These are phyloP conservation scores for Pyrus communis DNA, from an alignment of 306 rosid species.

Conservation along the genomic window DNA sequence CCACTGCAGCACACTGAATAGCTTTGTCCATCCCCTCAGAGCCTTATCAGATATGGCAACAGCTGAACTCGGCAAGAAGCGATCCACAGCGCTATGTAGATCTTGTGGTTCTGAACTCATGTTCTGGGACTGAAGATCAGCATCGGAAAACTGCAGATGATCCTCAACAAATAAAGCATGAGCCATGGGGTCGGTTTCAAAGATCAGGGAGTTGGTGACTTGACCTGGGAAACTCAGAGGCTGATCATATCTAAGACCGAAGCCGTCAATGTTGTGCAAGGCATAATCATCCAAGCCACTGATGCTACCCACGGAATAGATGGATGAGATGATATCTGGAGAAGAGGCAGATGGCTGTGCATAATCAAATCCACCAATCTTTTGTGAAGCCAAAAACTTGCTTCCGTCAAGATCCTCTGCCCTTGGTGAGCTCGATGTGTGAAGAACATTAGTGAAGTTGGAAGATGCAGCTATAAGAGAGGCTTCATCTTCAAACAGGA, in stretches of 20 bases:
- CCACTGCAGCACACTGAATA: constrained; percentile 75
- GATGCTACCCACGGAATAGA: constrained; percentile 51
- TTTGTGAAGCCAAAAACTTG: constrained; percentile 55
- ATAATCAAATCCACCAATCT: constrained; percentile 50
- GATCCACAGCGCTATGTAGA: constrained; percentile 49
- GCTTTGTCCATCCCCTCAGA: constrained; percentile 75
- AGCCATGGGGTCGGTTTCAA: constrained; percentile 50
- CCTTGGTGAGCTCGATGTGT: constrained; percentile 48
- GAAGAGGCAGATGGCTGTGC: constrained; percentile 54
- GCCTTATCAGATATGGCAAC: constrained; percentile 38
- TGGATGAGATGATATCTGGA: constrained; percentile 70
- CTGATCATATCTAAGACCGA: constrained; percentile 58
- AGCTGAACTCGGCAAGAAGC: constrained; percentile 38
- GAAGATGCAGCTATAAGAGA: constrained; percentile 44
- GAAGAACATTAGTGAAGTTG: constrained; percentile 28
- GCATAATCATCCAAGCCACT: constrained; percentile 67
- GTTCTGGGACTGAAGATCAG: constrained; percentile 48
- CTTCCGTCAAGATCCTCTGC: constrained; percentile 52
- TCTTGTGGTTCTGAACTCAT: constrained; percentile 36
- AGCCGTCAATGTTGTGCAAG: constrained; percentile 45
- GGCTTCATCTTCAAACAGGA: constrained; percentile 55
- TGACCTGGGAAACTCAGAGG: constrained; percentile 50
- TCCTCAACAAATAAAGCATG: constrained; percentile 57
- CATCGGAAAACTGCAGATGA: constrained; percentile 58
- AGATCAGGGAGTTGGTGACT: constrained; percentile 51